Base-by-base conservation (phyloP, 345 rosid species). In the Toxicodendron radicans region DNA sequence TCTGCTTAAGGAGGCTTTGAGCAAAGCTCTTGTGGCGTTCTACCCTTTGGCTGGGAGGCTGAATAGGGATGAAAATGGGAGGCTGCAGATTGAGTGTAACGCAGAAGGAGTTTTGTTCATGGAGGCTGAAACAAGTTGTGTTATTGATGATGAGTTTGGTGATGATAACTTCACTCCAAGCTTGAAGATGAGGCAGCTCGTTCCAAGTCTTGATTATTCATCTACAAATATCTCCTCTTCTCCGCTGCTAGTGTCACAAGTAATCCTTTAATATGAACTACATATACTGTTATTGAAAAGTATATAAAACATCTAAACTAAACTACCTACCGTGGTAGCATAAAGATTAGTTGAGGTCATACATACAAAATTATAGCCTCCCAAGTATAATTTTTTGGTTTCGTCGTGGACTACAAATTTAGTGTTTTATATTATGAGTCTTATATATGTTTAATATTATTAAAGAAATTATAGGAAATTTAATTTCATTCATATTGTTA, bases 11-110 rank as follows among this genome's bases (percentile, higher is more conserved):
- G 68, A 79, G 3, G 79, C 83, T 68, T 60, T 85, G 7, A 71
- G 82, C 70, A 68, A 75, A n/a, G 81, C 69, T 63, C 81, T 85
- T 0, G 83, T 81, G 46, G 70, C 75, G 2, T 85, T 83, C 23
- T 81, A 83, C 62, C 86, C 86, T 0, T 33, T 75, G 18, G 86
- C 89, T 0, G 86, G 89, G 1, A 64, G 86, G 13, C 33, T 83
- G 20, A 75, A 54, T 5, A 58, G 18, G 43, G 83, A 74, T 23
- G 80, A 74, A 9, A 69, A 75, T 13, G 82, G 79, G 0, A 76
- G 89, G 35, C n/a, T 75, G 49, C 51, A 81, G 65, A 70, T 85
- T 4, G 3, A 51, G 2, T 83, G 89, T 53, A 81, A 83, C 16
- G 78, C 73, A 0, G 52, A 78, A 12, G 86, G 85, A 10, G 84